Evolutionary conservation across 2,329 filamentous ascomycete genomes (phyloP), one percentile per base, ranked within the genome.

Genomic region (Magnaporthiopsis rhizophila): DNA sequence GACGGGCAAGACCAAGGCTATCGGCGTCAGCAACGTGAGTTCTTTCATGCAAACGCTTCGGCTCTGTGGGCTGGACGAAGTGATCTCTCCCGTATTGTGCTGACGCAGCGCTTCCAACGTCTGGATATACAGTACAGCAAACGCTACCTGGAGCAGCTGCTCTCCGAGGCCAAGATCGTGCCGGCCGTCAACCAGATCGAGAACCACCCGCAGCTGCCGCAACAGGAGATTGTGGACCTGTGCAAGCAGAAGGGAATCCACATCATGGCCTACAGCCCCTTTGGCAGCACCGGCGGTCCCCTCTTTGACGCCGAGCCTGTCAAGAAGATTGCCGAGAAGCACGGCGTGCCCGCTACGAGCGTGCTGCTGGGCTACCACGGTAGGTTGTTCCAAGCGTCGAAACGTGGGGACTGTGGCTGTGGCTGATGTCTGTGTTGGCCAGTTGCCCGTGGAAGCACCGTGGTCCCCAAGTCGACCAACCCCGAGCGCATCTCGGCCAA

Each of bases 131-230:
- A 81, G 79, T 86, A 86, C 75, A 83, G 80, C 77, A 77, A 78
- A 67, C 76, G 75, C 64, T 86, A 85, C 72, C 78, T 86, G 28
- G 78, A 84, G 71, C 73, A 85, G 72, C 78, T 86, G 67, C 79
- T 86, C 50, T 74, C 78, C 34, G 73, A 78, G 30, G 75, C 77
- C 67, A 78, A 72, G 58, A 81, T 90, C 68, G 77, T 85, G 11
- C 87, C 87, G 7, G 87, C 86, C 65, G 83, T 86, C 71, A 89
- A 89, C 78, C 87, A 90, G 78, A 89, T 90, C 71, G 88, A 91
- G 76, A 89, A 89, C 79, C 86, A 89, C 78, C 88, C 88, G 18
- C 82, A 82, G 8, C 83, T 90, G 13, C 88, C 88, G 1, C 88
- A 92, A 77, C 83, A 89, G 69, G 86, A 91, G 67, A 85, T 92